These are phyloP conservation scores for Knoxia roxburghii DNA, from an alignment of 257 asterid genomes.

Conservation along the genomic window DNA sequence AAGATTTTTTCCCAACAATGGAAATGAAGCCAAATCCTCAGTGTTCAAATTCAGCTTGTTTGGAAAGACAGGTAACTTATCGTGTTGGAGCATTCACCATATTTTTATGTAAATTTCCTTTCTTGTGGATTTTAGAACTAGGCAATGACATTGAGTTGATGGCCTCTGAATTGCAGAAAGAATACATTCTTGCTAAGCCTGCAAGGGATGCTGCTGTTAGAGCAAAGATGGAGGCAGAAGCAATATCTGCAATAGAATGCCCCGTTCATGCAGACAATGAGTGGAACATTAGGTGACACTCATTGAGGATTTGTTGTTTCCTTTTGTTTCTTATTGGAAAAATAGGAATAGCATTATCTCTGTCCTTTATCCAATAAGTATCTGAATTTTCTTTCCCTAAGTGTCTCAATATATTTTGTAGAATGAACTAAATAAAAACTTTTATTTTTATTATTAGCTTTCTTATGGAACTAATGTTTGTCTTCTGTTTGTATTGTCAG, in stretches of 20 bases:
- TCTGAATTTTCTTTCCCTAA: background rate
- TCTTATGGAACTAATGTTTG: constrained; percentile 1
- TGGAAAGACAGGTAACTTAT: constrained; percentile 80
- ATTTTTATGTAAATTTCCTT: background rate
- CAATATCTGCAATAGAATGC: constrained; percentile 37
- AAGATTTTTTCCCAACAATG: constrained; percentile 94
- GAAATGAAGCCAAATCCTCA: constrained; percentile 97
- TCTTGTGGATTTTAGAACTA: constrained; percentile 6
- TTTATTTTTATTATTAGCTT: background rate
- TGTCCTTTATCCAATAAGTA: background rate
- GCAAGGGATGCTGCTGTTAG: constrained; percentile 84
- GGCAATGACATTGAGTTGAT: background rate
- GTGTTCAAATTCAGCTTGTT: constrained; percentile 89
- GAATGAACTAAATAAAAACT: background rate
- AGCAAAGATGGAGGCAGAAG: constrained; percentile 66
- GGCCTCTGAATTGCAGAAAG: constrained; percentile 46
- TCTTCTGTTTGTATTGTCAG: constrained; percentile 45
- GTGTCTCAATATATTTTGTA: background rate
- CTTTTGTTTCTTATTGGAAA: background rate
- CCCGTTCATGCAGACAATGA: constrained; percentile 81
- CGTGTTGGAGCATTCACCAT: constrained; percentile 8
- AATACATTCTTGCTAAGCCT: constrained; percentile 67
- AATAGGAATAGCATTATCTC: background rate
- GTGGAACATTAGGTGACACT: constrained; percentile 81
- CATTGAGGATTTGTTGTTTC: background rate